Percentiles rank a stretch among this genome's conserved stretches.
Evolutionary conservation across 352 stramenopile species (phyloP).

Genomic region (Phytophthora sp.): DNA sequence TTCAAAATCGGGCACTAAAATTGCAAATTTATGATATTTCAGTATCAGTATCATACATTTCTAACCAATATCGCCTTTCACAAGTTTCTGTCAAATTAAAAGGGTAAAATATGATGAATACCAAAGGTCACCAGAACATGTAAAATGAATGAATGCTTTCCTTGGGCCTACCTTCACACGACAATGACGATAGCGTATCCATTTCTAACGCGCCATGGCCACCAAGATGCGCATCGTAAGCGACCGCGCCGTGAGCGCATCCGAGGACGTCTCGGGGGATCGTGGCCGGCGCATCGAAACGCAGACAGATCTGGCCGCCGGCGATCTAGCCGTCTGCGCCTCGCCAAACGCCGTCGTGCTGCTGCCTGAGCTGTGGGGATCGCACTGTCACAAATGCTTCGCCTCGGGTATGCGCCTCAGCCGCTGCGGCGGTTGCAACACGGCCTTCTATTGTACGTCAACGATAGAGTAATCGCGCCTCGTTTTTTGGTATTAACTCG

Average conservation of each 20-base stretch:
- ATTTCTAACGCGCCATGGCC: constrained; percentile 6
- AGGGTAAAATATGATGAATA: too few relatives aligned
- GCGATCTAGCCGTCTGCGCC: constrained; percentile 44
- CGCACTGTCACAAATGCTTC: constrained; percentile 75
- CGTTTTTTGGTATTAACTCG: too few relatives aligned
- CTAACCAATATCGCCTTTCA: too few relatives aligned
- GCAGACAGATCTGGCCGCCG: constrained; percentile 12
- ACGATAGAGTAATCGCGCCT: not conserved
- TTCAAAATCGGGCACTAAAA: too few relatives aligned
- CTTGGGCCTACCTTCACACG: too few relatives aligned
- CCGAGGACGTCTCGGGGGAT: constrained; percentile 41
- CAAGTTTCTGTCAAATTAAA: too few relatives aligned
- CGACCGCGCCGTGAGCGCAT: not conserved
- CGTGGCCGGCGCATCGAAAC: constrained; percentile 45
- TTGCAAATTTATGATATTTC: too few relatives aligned
- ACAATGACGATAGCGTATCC: constrained; percentile 1
- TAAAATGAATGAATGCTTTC: too few relatives aligned
- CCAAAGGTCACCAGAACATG: too few relatives aligned
- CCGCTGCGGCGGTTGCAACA: constrained; percentile 62
- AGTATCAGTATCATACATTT: too few relatives aligned
- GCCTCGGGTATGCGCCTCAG: constrained; percentile 33
- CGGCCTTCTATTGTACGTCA: constrained; percentile 68
- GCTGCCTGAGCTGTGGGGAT: constrained; percentile 55
- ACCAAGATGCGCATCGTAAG: constrained; percentile 32
- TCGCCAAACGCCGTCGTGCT: constrained; percentile 50